phyloP scores from a whole-genome alignment of 2,329 filamentous ascomycete genomes.

The Colletotrichum ledebouriae region DNA sequence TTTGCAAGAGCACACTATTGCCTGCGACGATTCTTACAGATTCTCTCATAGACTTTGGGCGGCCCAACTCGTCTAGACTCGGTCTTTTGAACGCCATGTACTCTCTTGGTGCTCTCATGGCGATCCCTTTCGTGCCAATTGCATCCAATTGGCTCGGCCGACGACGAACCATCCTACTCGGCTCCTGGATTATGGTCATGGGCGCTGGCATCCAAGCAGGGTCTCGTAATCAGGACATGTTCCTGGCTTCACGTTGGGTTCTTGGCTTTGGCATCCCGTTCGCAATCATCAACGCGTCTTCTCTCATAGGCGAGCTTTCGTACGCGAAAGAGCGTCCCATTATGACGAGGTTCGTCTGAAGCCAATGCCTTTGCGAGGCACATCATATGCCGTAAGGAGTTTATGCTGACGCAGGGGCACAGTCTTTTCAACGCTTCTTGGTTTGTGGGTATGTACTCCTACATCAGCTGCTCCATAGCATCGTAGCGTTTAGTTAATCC shows the following conservation, averaged over 20 bases:
- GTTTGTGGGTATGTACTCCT: slow-evolving; percentile 17
- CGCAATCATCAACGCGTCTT: slow-evolving; percentile 64
- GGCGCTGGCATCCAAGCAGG: slow-evolving; percentile 54
- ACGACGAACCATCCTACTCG: slow-evolving; percentile 49
- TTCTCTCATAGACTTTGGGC: slow-evolving; percentile 53
- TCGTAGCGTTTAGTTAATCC: no score
- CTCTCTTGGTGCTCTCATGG: slow-evolving; percentile 61
- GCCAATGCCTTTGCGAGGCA: no score
- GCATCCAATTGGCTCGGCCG: slow-evolving; percentile 51
- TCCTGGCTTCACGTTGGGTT: slow-evolving; percentile 65
- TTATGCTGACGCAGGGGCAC: no score
- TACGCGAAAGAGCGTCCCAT: slow-evolving; percentile 67
- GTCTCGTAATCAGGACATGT: slow-evolving; percentile 56
- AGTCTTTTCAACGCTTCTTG: slow-evolving; percentile 58
- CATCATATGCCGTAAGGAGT: not conserved
- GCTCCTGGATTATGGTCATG: slow-evolving; percentile 50
- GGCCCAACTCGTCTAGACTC: slow-evolving; percentile 53
- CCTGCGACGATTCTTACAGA: not conserved
- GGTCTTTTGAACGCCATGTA: slow-evolving; percentile 58
- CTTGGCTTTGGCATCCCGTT: slow-evolving; percentile 68
- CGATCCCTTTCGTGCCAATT: slow-evolving; percentile 49
- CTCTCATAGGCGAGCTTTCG: slow-evolving; percentile 65
- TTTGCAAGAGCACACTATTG: not conserved
- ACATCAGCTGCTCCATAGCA: no score
- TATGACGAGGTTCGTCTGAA: slow-evolving; percentile 58